A percentile compares a stretch with the other conserved stretches of the same genome.
Evolutionary conservation across 495 filamentous ascomycete species (phyloP).

Genomic region (Apodospora peruviana): DNA sequence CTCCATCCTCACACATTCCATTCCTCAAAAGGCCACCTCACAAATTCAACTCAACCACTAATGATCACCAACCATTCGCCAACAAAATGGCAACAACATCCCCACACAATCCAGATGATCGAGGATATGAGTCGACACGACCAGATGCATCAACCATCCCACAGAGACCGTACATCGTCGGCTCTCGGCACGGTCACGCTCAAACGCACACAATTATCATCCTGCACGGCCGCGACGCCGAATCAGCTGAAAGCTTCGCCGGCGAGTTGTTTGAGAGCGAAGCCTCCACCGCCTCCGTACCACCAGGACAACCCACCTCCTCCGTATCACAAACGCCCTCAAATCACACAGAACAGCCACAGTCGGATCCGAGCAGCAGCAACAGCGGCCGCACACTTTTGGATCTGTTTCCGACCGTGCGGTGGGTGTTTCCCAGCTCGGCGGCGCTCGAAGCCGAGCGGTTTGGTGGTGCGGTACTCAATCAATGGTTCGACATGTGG

Average conservation of each 20-base stretch:
- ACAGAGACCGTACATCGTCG: background rate
- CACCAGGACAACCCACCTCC: conserved; percentile 4
- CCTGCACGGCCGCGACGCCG: conserved; percentile 6
- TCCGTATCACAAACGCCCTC: conserved; percentile 3
- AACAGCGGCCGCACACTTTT: too few relatives aligned
- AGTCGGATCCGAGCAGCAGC: too few relatives aligned
- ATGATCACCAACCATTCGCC: too few relatives aligned
- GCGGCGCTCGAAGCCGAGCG: background rate
- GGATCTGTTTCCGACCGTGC: too few relatives aligned
- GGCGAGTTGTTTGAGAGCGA: conserved; percentile 7
- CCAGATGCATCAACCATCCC: background rate
- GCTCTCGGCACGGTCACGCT: background rate
- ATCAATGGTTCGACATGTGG: conserved; percentile 13
- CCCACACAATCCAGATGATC: too few relatives aligned
- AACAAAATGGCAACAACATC: too few relatives aligned
- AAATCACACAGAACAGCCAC: too few relatives aligned
- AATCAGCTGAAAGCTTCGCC: conserved; percentile 6
- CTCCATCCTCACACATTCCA: too few relatives aligned
- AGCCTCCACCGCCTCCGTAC: background rate
- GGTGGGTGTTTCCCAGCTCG: conserved; percentile 11
- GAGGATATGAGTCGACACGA: too few relatives aligned
- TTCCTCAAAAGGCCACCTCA: too few relatives aligned
- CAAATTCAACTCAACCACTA: too few relatives aligned
- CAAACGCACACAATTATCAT: conserved; percentile 10
- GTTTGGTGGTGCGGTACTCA: conserved; percentile 4